Evolutionary conservation across 441 rosid species (phyloP), one percentile per base, ranked within the genome.

Genomic region (Eruca vesicaria): DNA sequence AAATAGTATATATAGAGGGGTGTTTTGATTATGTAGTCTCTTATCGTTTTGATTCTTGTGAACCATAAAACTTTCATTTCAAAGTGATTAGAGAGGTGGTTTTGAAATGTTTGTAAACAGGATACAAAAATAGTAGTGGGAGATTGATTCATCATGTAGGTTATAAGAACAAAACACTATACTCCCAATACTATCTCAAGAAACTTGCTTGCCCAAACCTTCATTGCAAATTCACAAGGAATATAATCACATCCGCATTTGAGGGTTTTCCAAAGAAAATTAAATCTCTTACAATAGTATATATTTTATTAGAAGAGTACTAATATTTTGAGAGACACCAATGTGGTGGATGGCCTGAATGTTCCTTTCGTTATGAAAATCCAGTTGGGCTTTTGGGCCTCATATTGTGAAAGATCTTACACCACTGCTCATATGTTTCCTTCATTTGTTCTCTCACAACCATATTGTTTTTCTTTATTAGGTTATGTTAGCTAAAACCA

Each of bases 41-140:
- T 31, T 59, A 33, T 33, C 16, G 16, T 38, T 71, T 74, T 71
- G 73, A 70, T 75, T 75, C 35, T 31, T 65, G 56, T 71, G 12
- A 48, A 75, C 16, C 35, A 32, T 69, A 63, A 69, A 74, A 74
- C 29, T 55, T 63, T 68, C 56, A 50, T 33, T 23, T 18, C 19
- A 56, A 76, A 69, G 66, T 21, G 16, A 69, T 63, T 56, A 63
- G 70, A 63, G 52, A 69, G 36, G 63, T 62, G n/a, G 53, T 61
- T 62, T 38, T 52, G 58, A 28, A 68, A 68, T 62, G 64, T 69
- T 62, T 69, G 52, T 69, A 20, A 69, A 62, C 64, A 53, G 21
- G 52, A 28, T 14, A 53, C 50, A 19, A 0, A 36, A 36, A 56
- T 56, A 36, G 55, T 35, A 5, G 43, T 31, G 15, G 15, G 15